Base-by-base conservation (phyloP, 176 grass and related monocot genomes). In the Bolboschoenus planiculmis region DNA sequence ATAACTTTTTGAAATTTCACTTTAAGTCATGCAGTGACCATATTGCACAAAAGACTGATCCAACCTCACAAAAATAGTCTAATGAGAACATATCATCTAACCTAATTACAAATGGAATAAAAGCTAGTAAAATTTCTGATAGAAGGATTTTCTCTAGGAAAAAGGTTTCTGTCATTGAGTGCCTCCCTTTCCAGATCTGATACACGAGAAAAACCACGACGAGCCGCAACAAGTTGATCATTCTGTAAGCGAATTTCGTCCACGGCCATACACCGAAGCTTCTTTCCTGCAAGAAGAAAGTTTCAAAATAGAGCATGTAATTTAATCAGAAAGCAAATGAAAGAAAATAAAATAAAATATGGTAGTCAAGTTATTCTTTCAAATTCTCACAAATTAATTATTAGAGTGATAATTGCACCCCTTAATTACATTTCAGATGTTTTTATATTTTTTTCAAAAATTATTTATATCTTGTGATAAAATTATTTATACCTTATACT, bases 61-160 rank as follows among this genome's bases (percentile, higher is more conserved):
- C 67, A 72, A 72, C 36, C 39, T 72, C 39, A 72, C 67, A 72
- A 40, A 14, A 44, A n/a, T 73, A 73, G 68, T 46, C 68, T 2
- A 73, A 14, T 26, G 68, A 73, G 40, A 73, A 73, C 37, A 73
- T 26, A 26, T 73, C 68, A 73, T 73, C 68, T 10, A 72, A 72
- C n/a, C 39, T 72, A 23, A 72, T 72, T 72, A 72, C 37, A 72
- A 72, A 72, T 46, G 67, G 67, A 72, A 72, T 72, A n/a, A 72
- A 44, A 24, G 39, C 39, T 24, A 72, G 67, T 46, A 72, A 72
- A 44, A 44, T 72, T 46, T 72, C 67, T 44, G 67, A 21, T 44
- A 46, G 15, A 44, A 72, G n/a, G 26, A 72, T 72, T 72, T 72
- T 72, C 40, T 72, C 67, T 24, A 72, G 39, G 37, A 72, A 72